These are phyloP conservation scores for Vaccinium vitisidaea DNA, from an alignment of 148 eudicot genomes.

Conservation along the genomic window DNA sequence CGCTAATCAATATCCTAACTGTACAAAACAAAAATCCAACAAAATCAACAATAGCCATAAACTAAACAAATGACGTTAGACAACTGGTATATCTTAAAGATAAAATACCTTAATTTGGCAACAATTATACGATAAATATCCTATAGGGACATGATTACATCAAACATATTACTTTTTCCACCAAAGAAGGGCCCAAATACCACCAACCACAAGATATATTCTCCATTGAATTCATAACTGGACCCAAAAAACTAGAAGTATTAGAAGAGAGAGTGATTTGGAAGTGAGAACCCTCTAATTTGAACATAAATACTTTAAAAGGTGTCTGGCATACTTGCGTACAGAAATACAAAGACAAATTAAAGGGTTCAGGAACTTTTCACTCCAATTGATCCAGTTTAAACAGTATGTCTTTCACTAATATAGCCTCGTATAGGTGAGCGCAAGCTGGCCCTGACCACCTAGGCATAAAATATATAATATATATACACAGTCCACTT, in stretches of 20 bases:
- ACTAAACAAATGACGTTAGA: neutral
- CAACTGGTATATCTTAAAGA: neutral
- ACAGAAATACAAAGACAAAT: neutral
- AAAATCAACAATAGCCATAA: neutral
- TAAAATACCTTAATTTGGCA: neutral
- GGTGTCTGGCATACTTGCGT: neutral
- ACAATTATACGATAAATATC: neutral
- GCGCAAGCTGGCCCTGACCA: too few species aligned
- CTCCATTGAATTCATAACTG: too few species aligned
- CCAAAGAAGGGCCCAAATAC: too few species aligned
- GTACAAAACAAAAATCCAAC: neutral
- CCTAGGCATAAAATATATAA: neutral
- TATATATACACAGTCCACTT: too few species aligned
- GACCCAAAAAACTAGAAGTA: too few species aligned
- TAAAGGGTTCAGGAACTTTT: neutral
- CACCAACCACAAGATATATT: too few species aligned
- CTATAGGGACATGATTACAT: neutral
- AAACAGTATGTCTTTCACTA: neutral
- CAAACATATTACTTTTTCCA: neutral
- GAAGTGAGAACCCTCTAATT: too few species aligned
- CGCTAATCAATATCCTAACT: neutral
- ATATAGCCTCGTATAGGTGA: neutral
- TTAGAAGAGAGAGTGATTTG: too few species aligned
- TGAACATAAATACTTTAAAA: neutral
- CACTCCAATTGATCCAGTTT: neutral